Evolutionary conservation across 495 filamentous ascomycete species (phyloP).

Genomic region (Penicillium samsonianum): DNA sequence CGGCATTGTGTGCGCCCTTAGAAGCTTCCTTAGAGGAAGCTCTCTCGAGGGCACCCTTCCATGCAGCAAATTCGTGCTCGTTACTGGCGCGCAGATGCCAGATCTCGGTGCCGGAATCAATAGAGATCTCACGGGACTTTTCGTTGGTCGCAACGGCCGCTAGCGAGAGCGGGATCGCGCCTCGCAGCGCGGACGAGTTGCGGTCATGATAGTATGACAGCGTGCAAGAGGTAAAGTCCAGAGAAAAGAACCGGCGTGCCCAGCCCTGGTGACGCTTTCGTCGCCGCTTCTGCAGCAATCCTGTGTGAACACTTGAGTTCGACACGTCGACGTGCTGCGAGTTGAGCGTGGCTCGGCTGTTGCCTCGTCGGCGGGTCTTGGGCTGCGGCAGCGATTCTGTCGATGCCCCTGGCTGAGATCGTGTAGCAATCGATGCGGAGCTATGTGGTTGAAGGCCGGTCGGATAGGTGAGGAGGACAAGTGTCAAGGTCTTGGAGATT

Average conservation of each 20-base stretch:
- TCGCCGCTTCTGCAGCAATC: conserved; percentile 81
- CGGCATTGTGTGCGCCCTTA: conserved; percentile 21
- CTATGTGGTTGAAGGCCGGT: conserved; percentile 75
- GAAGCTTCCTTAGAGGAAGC: conserved; percentile 53
- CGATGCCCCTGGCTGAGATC: conserved; percentile 35
- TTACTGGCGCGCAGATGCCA: conserved; percentile 92
- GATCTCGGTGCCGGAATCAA: conserved; percentile 94
- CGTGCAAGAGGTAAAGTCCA: conserved; percentile 89
- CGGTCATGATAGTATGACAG: conserved; percentile 94
- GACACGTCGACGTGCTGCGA: conserved; percentile 31
- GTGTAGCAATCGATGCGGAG: conserved; percentile 42
- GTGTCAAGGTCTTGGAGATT: conserved; percentile 88
- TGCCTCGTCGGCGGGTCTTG: conserved; percentile 36
- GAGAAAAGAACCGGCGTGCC: conserved; percentile 88
- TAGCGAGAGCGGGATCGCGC: conserved; percentile 86
- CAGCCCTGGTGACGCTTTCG: conserved; percentile 92
- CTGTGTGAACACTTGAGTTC: conserved; percentile 60
- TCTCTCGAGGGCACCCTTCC: conserved; percentile 81
- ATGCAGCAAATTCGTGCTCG: conserved; percentile 79
- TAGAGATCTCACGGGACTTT: conserved; percentile 84
- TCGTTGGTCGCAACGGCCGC: conserved; percentile 89
- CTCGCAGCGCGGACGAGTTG: conserved; percentile 84
- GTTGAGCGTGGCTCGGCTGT: conserved; percentile 33
- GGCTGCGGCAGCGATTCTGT: conserved; percentile 37
- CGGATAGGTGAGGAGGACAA: conserved; percentile 91